These are phyloP conservation scores for Salix koriyanagi DNA, from an alignment of 345 rosid species.

Conservation along the genomic window DNA sequence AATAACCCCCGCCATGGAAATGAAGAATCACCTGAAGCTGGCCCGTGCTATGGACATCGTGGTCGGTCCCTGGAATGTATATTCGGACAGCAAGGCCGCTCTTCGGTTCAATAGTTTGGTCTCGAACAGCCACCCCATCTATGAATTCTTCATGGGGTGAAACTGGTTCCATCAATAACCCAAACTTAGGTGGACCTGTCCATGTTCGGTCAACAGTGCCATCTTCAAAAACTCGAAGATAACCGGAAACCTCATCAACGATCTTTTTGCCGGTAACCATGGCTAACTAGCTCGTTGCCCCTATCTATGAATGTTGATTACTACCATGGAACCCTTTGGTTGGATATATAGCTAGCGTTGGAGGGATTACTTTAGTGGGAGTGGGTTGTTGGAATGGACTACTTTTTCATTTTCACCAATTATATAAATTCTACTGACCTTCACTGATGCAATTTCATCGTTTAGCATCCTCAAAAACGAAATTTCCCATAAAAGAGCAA, in stretches of 20 bases:
- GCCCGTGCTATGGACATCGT: neutral
- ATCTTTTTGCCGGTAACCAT: neutral
- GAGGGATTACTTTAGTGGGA: no score
- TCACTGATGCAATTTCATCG: no score
- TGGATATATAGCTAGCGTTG: no score
- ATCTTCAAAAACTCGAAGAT: slow-evolving; percentile 7
- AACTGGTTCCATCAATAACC: neutral
- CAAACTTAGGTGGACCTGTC: slow-evolving; percentile 11
- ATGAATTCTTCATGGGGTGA: slow-evolving; percentile 13
- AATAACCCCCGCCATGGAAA: slow-evolving; percentile 74
- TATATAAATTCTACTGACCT: no score
- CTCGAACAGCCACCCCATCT: slow-evolving; percentile 7
- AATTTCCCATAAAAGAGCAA: no score
- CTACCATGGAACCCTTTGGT: no score
- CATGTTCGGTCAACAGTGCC: slow-evolving; percentile 13
- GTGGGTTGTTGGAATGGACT: no score
- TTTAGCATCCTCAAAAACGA: no score
- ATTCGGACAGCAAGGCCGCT: slow-evolving; percentile 8
- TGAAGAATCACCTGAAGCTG: slow-evolving; percentile 24
- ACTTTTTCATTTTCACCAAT: no score
- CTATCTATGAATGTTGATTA: no score
- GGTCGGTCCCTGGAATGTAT: neutral
- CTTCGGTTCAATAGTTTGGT: neutral
- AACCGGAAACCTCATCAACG: slow-evolving; percentile 9
- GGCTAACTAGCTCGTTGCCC: no score